phyloP scores from a whole-genome alignment of 257 asterid genomes.

The Orobanche coerulescens region DNA sequence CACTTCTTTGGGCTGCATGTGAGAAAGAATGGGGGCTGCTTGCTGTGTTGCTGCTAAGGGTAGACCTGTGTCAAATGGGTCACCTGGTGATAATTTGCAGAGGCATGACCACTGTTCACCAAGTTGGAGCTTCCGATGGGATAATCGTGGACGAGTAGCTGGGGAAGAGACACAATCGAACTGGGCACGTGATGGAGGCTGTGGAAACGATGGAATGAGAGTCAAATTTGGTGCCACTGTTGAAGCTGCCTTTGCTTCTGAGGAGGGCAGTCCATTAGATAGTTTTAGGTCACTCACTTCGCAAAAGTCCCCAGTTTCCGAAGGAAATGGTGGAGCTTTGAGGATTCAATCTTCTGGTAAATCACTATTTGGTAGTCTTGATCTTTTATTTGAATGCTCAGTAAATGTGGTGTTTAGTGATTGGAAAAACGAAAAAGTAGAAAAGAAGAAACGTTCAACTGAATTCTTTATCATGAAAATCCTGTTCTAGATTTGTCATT shows the following conservation, averaged over 20 bases:
- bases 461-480: neutral
- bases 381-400: constrained; percentile 7
- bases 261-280: constrained; percentile 72
- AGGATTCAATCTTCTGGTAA: constrained; percentile 67
- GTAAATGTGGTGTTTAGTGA: constrained; percentile 4
- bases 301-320: constrained; percentile 73
- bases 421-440: too few species aligned
- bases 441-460: neutral
- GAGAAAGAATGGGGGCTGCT: constrained; percentile 86
- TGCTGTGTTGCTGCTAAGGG: constrained; percentile 93
- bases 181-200: constrained; percentile 47
- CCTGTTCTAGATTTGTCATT: neutral
- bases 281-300: constrained; percentile 54
- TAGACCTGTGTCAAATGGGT: constrained; percentile 51
- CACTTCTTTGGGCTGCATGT: constrained; percentile 19
- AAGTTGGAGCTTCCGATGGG: constrained; percentile 95
- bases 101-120: constrained; percentile 79
- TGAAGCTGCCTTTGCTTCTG: constrained; percentile 68
- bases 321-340: constrained; percentile 37
- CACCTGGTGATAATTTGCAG: constrained; percentile 51
- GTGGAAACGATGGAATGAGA: constrained; percentile 35
- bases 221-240: constrained; percentile 52
- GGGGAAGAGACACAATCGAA: constrained; percentile 78
- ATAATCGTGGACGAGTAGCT: constrained; percentile 80
- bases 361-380: constrained; percentile 15